Percentiles rank a stretch among this genome's conserved stretches.
phyloP scores from a whole-genome alignment of 306 rosid genomes.

The Glycine soja region DNA sequence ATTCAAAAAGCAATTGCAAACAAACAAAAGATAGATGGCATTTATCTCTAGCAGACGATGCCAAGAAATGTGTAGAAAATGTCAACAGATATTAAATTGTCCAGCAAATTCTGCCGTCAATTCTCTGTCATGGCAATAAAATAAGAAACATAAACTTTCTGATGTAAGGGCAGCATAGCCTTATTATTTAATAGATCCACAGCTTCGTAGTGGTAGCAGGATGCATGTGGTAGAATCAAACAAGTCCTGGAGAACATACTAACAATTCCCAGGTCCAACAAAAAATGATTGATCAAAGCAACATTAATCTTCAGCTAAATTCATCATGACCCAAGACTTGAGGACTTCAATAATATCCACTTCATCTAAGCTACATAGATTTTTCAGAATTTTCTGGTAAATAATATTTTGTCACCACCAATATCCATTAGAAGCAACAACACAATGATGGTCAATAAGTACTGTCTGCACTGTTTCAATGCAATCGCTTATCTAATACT shows the following conservation, averaged over 20 bases:
- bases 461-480: constrained; percentile 55
- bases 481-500: constrained; percentile 51
- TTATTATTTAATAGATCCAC: constrained; percentile 67
- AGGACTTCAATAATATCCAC: constrained; percentile 54
- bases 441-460: constrained; percentile 45
- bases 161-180: constrained; percentile 73
- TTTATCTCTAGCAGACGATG: constrained; percentile 66
- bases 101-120: constrained; percentile 70
- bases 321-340: constrained; percentile 52
- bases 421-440: constrained; percentile 60
- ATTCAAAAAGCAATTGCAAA: constrained; percentile 62
- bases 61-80: constrained; percentile 49
- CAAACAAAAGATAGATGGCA: constrained; percentile 59
- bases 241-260: constrained; percentile 64
- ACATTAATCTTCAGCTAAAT: constrained; percentile 49
- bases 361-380: constrained; percentile 53
- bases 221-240: constrained; percentile 48
- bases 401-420: constrained; percentile 48
- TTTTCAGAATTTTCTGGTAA: constrained; percentile 55
- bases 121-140: constrained; percentile 57
- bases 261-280: constrained; percentile 51
- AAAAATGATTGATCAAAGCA: constrained; percentile 46
- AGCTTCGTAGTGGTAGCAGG: constrained; percentile 51
- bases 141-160: constrained; percentile 59
- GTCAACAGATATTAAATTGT: constrained; percentile 59